These are phyloP conservation scores for Suillus cothurnatus DNA, from an alignment of 768 basidiomycete species.

Conservation along the genomic window DNA sequence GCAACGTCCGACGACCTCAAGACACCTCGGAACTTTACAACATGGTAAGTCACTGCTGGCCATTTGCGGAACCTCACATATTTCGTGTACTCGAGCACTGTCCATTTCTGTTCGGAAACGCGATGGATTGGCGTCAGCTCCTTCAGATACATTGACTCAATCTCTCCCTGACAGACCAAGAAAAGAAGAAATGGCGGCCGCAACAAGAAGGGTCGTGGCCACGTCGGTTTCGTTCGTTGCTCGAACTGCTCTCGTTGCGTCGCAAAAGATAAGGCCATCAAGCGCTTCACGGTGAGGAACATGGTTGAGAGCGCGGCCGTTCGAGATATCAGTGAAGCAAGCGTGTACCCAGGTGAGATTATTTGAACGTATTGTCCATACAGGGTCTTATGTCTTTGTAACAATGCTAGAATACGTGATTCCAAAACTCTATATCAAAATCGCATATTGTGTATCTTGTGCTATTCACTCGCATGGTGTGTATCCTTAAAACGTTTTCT, in stretches of 20 bases:
- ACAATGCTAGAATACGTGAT: constrained; percentile 79
- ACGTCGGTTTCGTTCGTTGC: constrained; percentile 93
- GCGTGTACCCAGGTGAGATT: constrained; percentile 82
- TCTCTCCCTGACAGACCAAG: constrained; percentile 69
- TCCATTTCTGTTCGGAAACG: no score
- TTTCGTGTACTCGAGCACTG: background rate
- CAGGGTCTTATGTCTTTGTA: background rate
- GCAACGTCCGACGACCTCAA: constrained; percentile 23
- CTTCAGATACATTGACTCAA: constrained; percentile 15
- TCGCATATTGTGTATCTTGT: constrained; percentile 97
- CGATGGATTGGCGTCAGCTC: no score
- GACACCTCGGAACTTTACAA: constrained; percentile 24
- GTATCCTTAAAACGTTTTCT: constrained; percentile 28
- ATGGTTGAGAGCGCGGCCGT: constrained; percentile 99
- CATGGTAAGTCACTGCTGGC: constrained; percentile 31
- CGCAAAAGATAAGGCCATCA: constrained; percentile 99
- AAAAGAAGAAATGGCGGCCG: constrained; percentile 99
- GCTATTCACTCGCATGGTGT: constrained; percentile 98
- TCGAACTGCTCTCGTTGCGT: constrained; percentile 99
- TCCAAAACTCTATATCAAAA: constrained; percentile 98
- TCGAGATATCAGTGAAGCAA: constrained; percentile 95
- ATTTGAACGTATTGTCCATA: background rate
- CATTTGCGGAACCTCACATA: background rate
- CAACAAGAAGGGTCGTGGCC: constrained; percentile 99
- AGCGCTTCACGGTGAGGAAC: constrained; percentile 98